Base-by-base conservation (phyloP, 2,329 filamentous ascomycete species). In the Neonectria ditissima region DNA sequence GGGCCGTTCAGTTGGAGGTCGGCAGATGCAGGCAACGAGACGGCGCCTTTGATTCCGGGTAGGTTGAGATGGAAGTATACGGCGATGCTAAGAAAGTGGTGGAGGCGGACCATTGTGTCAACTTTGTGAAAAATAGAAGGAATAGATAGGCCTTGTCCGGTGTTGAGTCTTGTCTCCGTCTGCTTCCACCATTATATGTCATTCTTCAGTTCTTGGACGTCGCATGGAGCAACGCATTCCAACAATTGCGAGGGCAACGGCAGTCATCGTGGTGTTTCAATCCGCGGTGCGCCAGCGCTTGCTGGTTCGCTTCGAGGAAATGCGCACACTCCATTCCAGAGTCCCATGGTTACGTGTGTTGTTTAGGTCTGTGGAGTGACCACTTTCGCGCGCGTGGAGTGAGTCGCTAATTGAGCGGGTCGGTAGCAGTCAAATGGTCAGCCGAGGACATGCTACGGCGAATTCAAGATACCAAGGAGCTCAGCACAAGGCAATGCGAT, bases 161-260 rank as follows among this genome's bases (percentile, higher is more conserved):
- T 45, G 20, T 26, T 26, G 30, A 30, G 4, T 14, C 54, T 52
- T 51, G 28, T 39, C n/a, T 32, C 32, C 11, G 45, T 55, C 53
- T 28, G 44, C 26, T 53, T 62, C 48, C 50, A 47, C 44, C 63
- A 47, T 69, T 69, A 69, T 74, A 74, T 70, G 59, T 59, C 24
- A 57, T 58, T 44, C 37, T 52, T 55, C 45, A 44, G 32, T 26
- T 44, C 16, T 20, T 56, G 48, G 34, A 28, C 43, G 75, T 76
- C 65, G 70, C 62, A 65, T 47, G 71, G 73, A 77, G 75, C 73
- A 75, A 76, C 73, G 63, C 76, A 77, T 78, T 77, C 76, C 76
- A 74, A 63, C 11, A 52, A 70, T 67, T 51, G 60, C 43, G 52
- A 37, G 30, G 30, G 44, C 71, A 73, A 72, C 68, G 45, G 45